A percentile compares a stretch with the other conserved stretches of the same genome.
Evolutionary conservation across 2,329 filamentous ascomycete species (phyloP).

Genomic region (Grosmannia huntii): DNA sequence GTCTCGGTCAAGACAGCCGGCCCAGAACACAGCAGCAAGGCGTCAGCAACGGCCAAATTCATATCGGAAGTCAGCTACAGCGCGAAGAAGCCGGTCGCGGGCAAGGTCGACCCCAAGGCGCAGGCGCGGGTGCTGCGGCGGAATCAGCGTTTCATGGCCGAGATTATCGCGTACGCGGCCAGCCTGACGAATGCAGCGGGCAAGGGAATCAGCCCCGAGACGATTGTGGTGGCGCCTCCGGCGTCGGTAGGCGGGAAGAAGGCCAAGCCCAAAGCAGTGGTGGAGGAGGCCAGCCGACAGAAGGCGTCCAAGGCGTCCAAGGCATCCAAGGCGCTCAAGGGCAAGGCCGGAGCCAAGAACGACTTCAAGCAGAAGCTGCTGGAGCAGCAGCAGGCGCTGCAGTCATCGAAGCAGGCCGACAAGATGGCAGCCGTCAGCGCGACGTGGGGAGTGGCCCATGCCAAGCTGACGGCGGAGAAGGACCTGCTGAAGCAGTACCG

Average conservation of each 20-base stretch:
- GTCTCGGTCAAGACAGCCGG: not conserved
- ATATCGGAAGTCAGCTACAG: not conserved
- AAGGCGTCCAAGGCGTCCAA: not conserved
- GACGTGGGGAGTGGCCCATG: constrained; percentile 29
- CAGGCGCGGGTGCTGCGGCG: constrained; percentile 18
- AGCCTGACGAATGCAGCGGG: constrained; percentile 54
- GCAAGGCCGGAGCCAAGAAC: constrained; percentile 13
- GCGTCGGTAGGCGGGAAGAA: constrained; percentile 7
- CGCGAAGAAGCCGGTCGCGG: not conserved
- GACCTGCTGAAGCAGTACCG: constrained; percentile 31
- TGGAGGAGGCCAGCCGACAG: no score
- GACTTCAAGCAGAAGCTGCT: constrained; percentile 25
- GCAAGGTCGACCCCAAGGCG: not conserved
- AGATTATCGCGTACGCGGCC: constrained; percentile 55
- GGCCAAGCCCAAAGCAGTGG: not conserved
- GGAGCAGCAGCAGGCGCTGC: constrained; percentile 20
- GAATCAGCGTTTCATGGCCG: constrained; percentile 54
- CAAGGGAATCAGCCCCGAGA: constrained; percentile 51
- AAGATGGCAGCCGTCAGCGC: constrained; percentile 16
- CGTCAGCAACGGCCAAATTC: not conserved
- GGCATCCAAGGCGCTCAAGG: constrained; percentile 7
- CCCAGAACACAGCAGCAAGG: not conserved
- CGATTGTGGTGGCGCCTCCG: constrained; percentile 33
- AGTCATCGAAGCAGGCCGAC: constrained; percentile 20
- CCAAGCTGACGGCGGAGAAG: constrained; percentile 31